A percentile compares a stretch with the other conserved stretches of the same genome.
These are phyloP conservation scores for Knoxdaviesia capensis DNA, from an alignment of 2,329 filamentous ascomycete species.

Conservation along the genomic window DNA sequence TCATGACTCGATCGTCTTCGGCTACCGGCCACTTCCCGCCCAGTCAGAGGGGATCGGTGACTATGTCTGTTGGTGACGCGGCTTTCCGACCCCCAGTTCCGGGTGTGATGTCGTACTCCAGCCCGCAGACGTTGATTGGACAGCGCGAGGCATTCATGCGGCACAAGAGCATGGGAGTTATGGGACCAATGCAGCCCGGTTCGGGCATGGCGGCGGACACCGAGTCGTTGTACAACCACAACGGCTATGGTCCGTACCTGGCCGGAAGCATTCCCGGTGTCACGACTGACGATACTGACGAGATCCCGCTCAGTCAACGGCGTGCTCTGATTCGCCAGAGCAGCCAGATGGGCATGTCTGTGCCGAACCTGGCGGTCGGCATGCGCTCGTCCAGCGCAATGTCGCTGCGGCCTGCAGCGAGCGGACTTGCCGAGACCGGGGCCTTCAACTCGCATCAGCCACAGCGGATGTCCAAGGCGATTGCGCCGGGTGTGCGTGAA, in stretches of 20 bases:
- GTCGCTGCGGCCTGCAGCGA: neutral
- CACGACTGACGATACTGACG: constrained; percentile 31
- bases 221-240: constrained; percentile 18
- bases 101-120: constrained; percentile 28
- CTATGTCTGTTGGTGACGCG: too few relatives aligned
- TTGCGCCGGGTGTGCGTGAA: constrained; percentile 26
- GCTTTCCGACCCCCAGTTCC: constrained; percentile 8
- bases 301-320: constrained; percentile 52
- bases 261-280: constrained; percentile 1
- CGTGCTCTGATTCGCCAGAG: constrained; percentile 37
- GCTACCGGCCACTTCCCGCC: neutral
- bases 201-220: constrained; percentile 17
- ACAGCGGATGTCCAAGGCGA: constrained; percentile 21
- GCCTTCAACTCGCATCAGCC: constrained; percentile 35
- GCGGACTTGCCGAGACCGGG: constrained; percentile 11
- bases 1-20: neutral
- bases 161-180: constrained; percentile 18
- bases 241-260: constrained; percentile 9
- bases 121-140: constrained; percentile 33
- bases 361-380: constrained; percentile 1
- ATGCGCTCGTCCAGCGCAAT: constrained; percentile 2
- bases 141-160: constrained; percentile 33
- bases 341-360: constrained; percentile 15
- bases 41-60: too few relatives aligned
- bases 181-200: too few relatives aligned